Conservation (phyloP, 257 asterid species). For the Knoxia roxburghii region DNA sequence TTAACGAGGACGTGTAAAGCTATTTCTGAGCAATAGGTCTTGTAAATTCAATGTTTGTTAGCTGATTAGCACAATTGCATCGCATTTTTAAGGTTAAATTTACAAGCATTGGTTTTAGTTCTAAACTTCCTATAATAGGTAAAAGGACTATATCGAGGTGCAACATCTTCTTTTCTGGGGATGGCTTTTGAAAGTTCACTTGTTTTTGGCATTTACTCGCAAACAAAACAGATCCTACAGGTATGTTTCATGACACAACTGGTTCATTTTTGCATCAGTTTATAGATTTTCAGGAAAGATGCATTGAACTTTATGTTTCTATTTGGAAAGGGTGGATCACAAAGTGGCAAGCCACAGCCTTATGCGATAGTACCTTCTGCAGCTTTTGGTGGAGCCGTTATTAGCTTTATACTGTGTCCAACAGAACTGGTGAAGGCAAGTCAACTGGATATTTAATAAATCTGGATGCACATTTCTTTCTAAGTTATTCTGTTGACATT, state of each 20-base stretch:
- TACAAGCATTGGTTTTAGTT: neutral
- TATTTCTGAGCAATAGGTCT: neutral
- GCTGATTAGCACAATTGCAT: neutral
- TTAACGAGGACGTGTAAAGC: neutral
- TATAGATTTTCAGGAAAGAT: conserved; percentile 7
- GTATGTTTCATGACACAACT: conserved; percentile 27
- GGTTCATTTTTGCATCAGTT: neutral
- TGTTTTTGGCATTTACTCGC: conserved; percentile 87
- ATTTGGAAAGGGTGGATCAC: conserved; percentile 51
- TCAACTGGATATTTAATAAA: conserved; percentile 19
- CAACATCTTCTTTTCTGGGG: conserved; percentile 83
- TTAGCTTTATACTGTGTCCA: conserved; percentile 84
- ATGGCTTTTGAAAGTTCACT: conserved; percentile 95
- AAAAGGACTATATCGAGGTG: conserved; percentile 88
- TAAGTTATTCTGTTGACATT: conserved; percentile 28
- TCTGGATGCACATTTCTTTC: conserved; percentile 2
- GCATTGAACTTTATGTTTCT: conserved; percentile 16
- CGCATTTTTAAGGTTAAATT: neutral
- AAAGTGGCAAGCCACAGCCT: conserved; percentile 57
- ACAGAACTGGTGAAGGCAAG: conserved; percentile 85
- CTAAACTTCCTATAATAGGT: conserved; percentile 40
- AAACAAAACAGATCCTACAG: conserved; percentile 72
- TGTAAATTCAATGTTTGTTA: neutral
- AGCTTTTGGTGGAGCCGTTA: conserved; percentile 73
- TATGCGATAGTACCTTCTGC: conserved; percentile 65